Evolutionary conservation across 2,329 filamentous ascomycete genomes (phyloP).

Genomic region (Trematosphaeria pertusa): DNA sequence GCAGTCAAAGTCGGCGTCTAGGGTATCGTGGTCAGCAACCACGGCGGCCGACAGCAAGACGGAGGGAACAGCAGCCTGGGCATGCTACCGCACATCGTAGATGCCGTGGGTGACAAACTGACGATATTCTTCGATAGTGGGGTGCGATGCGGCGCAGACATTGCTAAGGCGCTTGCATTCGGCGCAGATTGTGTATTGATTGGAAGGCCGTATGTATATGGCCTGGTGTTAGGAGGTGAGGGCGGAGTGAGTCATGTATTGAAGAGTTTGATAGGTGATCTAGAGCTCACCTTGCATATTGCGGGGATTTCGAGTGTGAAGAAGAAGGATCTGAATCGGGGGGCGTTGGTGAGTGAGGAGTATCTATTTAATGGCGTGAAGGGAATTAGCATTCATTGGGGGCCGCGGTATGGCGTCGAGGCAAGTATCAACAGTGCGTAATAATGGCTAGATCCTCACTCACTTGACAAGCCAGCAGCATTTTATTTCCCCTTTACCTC

Average conservation of each 20-base stretch:
- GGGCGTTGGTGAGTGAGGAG: constrained; percentile 17
- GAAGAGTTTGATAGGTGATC: constrained; percentile 24
- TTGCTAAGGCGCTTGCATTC: constrained; percentile 59
- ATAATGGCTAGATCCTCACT: no score
- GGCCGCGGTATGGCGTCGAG: no score
- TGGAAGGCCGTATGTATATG: constrained; percentile 65
- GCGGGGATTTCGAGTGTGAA: constrained; percentile 26
- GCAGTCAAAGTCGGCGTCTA: constrained; percentile 55
- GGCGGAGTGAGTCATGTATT: constrained; percentile 57
- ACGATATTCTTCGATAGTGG: constrained; percentile 60
- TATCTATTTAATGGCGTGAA: neutral
- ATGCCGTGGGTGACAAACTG: constrained; percentile 43
- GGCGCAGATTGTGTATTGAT: constrained; percentile 66
- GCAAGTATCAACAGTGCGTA: no score
- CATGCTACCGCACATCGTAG: constrained; percentile 66
- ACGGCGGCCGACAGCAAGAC: constrained; percentile 61
- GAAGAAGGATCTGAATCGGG: constrained; percentile 28
- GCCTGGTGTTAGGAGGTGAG: constrained; percentile 62
- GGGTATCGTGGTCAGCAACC: constrained; percentile 61
- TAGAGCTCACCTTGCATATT: constrained; percentile 33
- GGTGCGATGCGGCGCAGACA: constrained; percentile 57
- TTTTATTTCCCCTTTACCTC: no score
- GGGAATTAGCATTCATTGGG: neutral
- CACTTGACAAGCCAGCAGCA: no score
- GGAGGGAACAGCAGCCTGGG: constrained; percentile 60